Conservation (phyloP, 1,139 yeast genomes). For the Suhomyces terraborum region DNA sequence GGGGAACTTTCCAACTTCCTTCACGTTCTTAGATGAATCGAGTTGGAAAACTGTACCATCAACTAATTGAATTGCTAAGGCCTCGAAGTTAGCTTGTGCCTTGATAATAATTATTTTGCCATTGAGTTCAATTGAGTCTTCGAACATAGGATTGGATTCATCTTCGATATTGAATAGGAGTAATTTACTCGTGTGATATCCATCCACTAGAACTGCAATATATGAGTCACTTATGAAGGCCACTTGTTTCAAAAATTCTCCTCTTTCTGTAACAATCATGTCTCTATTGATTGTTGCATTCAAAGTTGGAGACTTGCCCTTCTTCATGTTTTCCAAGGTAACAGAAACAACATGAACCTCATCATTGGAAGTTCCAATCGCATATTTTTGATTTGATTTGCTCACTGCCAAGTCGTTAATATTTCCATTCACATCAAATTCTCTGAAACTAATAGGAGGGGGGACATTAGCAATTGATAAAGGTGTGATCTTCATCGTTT, state of each 20-base stretch:
- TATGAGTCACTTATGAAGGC: conserved; percentile 54
- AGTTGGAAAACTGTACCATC: conserved; percentile 61
- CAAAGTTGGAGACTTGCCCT: conserved; percentile 51
- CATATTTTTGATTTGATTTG: conserved; percentile 58
- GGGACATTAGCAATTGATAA: conserved; percentile 86
- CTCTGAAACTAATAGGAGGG: conserved; percentile 86
- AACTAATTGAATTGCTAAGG: conserved; percentile 59
- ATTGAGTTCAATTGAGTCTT: conserved; percentile 44
- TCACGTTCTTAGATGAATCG: conserved; percentile 27
- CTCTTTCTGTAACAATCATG: conserved; percentile 31
- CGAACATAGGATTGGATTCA: conserved; percentile 39
- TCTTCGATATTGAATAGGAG: conserved; percentile 49
- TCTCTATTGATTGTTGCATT: conserved; percentile 35
- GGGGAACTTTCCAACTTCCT: conserved; percentile 55
- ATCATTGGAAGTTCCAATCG: conserved; percentile 51
- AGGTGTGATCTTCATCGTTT: conserved; percentile 75
- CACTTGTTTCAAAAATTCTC: conserved; percentile 62
- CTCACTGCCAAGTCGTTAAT: conserved; percentile 69
- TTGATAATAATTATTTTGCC: conserved; percentile 58
- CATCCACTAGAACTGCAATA: conserved; percentile 62
- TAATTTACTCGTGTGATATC: conserved; percentile 48
- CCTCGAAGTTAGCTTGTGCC: conserved; percentile 55
- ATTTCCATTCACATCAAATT: conserved; percentile 48
- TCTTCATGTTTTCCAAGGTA: conserved; percentile 32
- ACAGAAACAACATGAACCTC: conserved; percentile 28